Base-by-base conservation (phyloP, 192 early-diverging fungal genomes). In the Coemansia sp. region DNA sequence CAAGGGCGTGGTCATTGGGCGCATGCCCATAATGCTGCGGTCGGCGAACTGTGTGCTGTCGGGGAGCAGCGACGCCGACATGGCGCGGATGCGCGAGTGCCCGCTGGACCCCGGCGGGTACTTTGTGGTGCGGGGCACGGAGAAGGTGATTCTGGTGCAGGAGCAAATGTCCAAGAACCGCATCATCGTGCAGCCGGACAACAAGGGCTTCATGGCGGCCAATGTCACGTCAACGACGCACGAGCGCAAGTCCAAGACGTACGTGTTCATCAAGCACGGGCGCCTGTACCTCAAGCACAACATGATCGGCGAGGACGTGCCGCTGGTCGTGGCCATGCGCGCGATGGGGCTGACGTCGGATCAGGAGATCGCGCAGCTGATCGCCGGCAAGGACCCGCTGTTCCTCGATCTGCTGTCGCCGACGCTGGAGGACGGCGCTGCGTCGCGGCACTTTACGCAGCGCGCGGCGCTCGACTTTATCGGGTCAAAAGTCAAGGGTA, bases 121-220 rank as follows among this genome's bases (percentile, higher is more conserved):
- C 75, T 99, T 99, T 85, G 86, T 99, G 37, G 96, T 99, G 78
- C 97, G 98, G 76, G 98, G 98, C 14, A 96, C 95, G 6, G 98
- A 99, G 77, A 99, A 99, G 76, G 94, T 99, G 6, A 85, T 99
- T 59, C 97, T 99, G 80, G 96, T 95, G 17, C 98, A 99, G 85
- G 98, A 99, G 85, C 90, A 96, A 47, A 99, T 98, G 89, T 94
- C 95, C 0, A 89, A 93, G 47, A 99, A 99, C 73, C 92, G 93
- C 14, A 94, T 98, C 12, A 98, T 95, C 60, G 96, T 98, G 92
- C 65, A 94, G 91, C 84, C 88, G 88, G 49, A 78, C 90, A 14
- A 96, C 98, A 79, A 89, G 88, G 53, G 95, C 93, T 25, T 93
- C 89, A 14, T 96, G 95, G 84, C 73, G 91, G 58, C 88, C 93